phyloP scores from a whole-genome alignment of 495 filamentous ascomycete species.

The Podospora fimiseda region DNA sequence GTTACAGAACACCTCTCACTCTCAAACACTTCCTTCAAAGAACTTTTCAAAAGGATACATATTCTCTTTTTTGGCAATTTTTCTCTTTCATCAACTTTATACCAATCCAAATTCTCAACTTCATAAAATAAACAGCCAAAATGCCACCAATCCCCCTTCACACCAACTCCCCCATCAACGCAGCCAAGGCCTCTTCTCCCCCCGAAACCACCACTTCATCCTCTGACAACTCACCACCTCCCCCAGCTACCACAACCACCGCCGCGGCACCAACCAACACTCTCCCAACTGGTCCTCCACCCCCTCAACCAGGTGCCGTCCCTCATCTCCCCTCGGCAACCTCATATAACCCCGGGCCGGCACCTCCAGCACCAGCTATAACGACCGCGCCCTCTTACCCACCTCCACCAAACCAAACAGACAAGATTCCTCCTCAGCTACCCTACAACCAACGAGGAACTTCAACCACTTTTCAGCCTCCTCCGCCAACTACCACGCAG shows the following conservation, averaged over 20 bases:
- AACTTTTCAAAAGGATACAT: not conserved
- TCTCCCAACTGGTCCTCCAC: slow-evolving; percentile 37
- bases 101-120: not conserved
- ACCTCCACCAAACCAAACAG: slow-evolving; percentile 34
- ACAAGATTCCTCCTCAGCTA: slow-evolving; percentile 29
- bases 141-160: slow-evolving; percentile 57
- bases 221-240: slow-evolving; percentile 3
- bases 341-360: not conserved
- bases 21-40: not conserved
- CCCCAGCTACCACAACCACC: slow-evolving; percentile 32
- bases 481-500: not conserved
- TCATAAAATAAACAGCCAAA: too few species aligned
- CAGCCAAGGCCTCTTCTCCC: slow-evolving; percentile 44
- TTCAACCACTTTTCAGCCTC: slow-evolving; percentile 15
- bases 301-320: slow-evolving; percentile 53
- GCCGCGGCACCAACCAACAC: slow-evolving; percentile 41
- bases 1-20: not conserved
- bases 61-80: not conserved
- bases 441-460: slow-evolving; percentile 34
- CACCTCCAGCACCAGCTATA: slow-evolving; percentile 5
- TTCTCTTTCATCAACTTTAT: too few species aligned
- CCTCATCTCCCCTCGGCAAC: slow-evolving; percentile 17
- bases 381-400: slow-evolving; percentile 42
- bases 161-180: slow-evolving; percentile 53
- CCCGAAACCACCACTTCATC: slow-evolving; percentile 41